Percentiles rank a stretch among this genome's conserved stretches.
phyloP scores from a whole-genome alignment of 2,329 filamentous ascomycete genomes.

The Xylaria sp. region DNA sequence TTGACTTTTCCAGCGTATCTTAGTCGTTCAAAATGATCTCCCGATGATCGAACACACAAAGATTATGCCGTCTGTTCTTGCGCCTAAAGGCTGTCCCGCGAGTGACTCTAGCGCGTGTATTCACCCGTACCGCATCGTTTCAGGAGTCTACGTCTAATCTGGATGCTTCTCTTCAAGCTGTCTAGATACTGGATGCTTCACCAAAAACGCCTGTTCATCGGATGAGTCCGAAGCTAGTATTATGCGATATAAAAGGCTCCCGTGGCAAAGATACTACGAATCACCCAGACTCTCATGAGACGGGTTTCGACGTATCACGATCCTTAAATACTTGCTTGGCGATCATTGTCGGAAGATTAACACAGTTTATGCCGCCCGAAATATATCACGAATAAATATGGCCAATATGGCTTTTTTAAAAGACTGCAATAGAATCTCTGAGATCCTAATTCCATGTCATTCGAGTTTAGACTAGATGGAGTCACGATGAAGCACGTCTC shows the following conservation, averaged over 20 bases:
- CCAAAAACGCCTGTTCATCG: not conserved
- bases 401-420: conserved; percentile 15
- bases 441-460: not conserved
- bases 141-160: not conserved
- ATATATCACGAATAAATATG: not conserved
- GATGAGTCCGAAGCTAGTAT: not conserved
- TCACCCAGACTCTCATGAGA: not conserved
- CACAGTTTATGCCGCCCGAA: conserved; percentile 3
- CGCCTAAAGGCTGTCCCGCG: not conserved
- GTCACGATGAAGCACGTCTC: conserved; percentile 18
- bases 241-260: not conserved
- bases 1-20: too few relatives aligned
- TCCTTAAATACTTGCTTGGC: conserved; percentile 1
- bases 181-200: not conserved
- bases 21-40: not conserved
- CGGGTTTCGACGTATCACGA: not conserved
- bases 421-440: not conserved
- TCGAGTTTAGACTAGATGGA: not conserved
- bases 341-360: not conserved
- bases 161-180: not conserved
- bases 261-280: not conserved
- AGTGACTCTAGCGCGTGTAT: not conserved
- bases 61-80: conserved; percentile 2
- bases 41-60: not conserved
- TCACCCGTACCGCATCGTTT: conserved; percentile 16